Conservation (phyloP, 352 stramenopile genomes). For the Aphanomyces cochlioides region DNA sequence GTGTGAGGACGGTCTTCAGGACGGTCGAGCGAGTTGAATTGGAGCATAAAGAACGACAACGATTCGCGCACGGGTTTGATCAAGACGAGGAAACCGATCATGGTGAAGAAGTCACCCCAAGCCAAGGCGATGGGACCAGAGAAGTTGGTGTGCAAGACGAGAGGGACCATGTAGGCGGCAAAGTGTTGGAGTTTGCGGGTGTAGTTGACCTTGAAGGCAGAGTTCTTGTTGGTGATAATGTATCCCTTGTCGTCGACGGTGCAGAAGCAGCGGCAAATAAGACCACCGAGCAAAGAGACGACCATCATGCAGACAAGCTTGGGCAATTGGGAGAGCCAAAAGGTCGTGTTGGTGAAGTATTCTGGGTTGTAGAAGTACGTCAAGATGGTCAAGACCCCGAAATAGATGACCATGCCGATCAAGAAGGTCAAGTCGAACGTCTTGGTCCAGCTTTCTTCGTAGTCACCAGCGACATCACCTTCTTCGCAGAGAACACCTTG, state of each 20-base stretch:
- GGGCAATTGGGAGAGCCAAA: slow-evolving; percentile 75
- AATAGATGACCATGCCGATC: slow-evolving; percentile 57
- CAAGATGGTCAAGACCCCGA: slow-evolving; percentile 47
- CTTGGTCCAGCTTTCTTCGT: slow-evolving; percentile 47
- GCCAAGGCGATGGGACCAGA: slow-evolving; percentile 56
- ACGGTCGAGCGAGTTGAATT: slow-evolving; percentile 85
- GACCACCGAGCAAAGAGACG: slow-evolving; percentile 60
- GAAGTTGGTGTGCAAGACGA: slow-evolving; percentile 69
- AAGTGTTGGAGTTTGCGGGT: slow-evolving; percentile 64
- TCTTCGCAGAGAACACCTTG: slow-evolving; percentile 31
- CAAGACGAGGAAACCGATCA: slow-evolving; percentile 75
- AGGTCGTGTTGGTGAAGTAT: too few relatives aligned
- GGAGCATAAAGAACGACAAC: slow-evolving; percentile 83
- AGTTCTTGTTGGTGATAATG: slow-evolving; percentile 83
- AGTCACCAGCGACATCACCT: slow-evolving; percentile 59
- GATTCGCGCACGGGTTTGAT: slow-evolving; percentile 81
- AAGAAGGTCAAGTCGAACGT: slow-evolving; percentile 72
- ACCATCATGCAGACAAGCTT: slow-evolving; percentile 79
- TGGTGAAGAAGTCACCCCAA: slow-evolving; percentile 80
- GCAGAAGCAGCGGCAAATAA: slow-evolving; percentile 76
- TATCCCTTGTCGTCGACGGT: slow-evolving; percentile 75
- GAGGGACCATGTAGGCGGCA: too few relatives aligned
- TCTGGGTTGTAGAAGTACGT: slow-evolving; percentile 60
- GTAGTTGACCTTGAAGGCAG: slow-evolving; percentile 87
- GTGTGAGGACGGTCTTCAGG: slow-evolving; percentile 80